phyloP scores from a whole-genome alignment of 441 rosid genomes.

The Biscutella auriculata region DNA sequence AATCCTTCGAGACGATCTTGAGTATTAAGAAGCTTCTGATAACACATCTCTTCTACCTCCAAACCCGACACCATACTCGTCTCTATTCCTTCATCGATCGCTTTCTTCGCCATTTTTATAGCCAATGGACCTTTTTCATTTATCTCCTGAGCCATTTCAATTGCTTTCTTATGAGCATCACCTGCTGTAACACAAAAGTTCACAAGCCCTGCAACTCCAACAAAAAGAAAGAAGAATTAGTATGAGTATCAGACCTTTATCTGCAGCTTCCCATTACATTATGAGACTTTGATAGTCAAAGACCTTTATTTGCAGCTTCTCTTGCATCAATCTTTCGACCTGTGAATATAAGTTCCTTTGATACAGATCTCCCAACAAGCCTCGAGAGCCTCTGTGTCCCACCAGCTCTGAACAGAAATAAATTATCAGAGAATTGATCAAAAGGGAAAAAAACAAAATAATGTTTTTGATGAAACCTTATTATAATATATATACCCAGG shows the following conservation, averaged over 20 bases:
- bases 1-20: slow-evolving; percentile 84
- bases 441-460: neutral
- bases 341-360: slow-evolving; percentile 80
- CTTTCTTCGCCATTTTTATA: slow-evolving; percentile 67
- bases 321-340: slow-evolving; percentile 59
- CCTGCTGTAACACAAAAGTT: slow-evolving; percentile 64
- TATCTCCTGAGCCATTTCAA: slow-evolving; percentile 68
- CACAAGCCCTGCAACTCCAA: slow-evolving; percentile 48
- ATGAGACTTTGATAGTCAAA: slow-evolving; percentile 1
- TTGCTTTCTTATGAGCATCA: slow-evolving; percentile 58
- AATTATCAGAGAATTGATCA: neutral
- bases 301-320: slow-evolving; percentile 62
- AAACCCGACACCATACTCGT: slow-evolving; percentile 38
- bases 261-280: neutral
- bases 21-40: slow-evolving; percentile 43
- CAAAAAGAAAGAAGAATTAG: neutral
- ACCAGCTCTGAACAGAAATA: slow-evolving; percentile 46
- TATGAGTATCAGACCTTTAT: neutral
- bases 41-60: slow-evolving; percentile 70
- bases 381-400: slow-evolving; percentile 86
- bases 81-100: slow-evolving; percentile 55
- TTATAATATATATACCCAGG: slow-evolving; percentile 56
- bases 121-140: slow-evolving; percentile 86
- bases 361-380: slow-evolving; percentile 63
- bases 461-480: neutral